Conservation (phyloP, 176 grass and related monocot species). For the Rhynchospora breviuscula region DNA sequence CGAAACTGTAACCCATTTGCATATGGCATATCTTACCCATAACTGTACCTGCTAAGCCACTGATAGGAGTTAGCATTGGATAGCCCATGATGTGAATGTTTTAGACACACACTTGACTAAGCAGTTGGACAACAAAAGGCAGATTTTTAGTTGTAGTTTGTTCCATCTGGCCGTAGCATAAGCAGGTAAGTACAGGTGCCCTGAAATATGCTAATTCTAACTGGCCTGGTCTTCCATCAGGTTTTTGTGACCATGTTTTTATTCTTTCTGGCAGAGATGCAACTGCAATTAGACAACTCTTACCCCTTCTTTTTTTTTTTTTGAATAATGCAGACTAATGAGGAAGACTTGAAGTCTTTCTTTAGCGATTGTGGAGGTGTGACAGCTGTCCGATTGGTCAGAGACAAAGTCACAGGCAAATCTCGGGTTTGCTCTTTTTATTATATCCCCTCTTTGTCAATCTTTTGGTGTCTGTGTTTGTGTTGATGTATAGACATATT, state of each 20-base stretch:
- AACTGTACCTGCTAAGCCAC: background rate
- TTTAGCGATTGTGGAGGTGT: slow-evolving; percentile 71
- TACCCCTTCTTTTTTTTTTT: slow-evolving; percentile 3
- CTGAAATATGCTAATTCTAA: background rate
- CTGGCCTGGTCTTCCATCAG: background rate
- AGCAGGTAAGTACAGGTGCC: slow-evolving; percentile 17
- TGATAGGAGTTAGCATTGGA: background rate
- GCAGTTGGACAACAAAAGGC: background rate
- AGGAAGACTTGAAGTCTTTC: slow-evolving; percentile 55
- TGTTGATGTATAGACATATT: background rate
- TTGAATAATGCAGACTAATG: slow-evolving; percentile 45
- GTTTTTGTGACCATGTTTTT: slow-evolving; percentile 20
- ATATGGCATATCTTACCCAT: background rate
- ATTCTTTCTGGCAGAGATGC: background rate
- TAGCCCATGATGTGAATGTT: background rate
- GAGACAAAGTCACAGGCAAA: slow-evolving; percentile 62
- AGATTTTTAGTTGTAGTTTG: background rate
- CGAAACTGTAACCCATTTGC: background rate
- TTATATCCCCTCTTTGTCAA: background rate
- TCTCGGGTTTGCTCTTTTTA: slow-evolving; percentile 54
- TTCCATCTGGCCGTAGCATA: slow-evolving; percentile 14
- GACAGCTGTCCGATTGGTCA: slow-evolving; percentile 75
- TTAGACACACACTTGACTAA: background rate
- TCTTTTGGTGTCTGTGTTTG: background rate
- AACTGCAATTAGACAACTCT: background rate